phyloP scores from a whole-genome alignment of 192 early-diverging fungal genomes.

The Umbelopsis sp. region DNA sequence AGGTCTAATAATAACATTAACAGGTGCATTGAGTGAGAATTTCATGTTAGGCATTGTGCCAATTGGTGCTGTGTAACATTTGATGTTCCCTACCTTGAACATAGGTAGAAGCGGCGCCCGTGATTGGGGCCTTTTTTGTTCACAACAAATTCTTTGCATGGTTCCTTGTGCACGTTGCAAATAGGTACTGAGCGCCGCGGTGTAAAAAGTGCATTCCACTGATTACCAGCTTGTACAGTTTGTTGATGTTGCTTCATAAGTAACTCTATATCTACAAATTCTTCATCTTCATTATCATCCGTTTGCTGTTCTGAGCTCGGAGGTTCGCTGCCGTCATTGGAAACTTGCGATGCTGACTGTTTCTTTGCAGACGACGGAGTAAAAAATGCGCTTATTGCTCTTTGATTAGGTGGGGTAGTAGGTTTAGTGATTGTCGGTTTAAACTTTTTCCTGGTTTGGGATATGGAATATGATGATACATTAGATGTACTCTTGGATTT shows the following conservation, averaged over 20 bases:
- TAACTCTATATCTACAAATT: constrained; percentile 14
- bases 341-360: background rate
- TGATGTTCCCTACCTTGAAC: constrained; percentile 53
- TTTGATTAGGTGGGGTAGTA: too few species aligned
- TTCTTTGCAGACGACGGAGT: too few species aligned
- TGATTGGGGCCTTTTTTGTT: constrained; percentile 76
- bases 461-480: too few species aligned
- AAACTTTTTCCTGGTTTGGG: too few species aligned
- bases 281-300: constrained; percentile 5
- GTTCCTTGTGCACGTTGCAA: constrained; percentile 65
- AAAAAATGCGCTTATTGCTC: too few species aligned
- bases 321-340: background rate
- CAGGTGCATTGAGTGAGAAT: too few species aligned
- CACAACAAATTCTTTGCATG: constrained; percentile 64
- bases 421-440: too few species aligned
- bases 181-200: constrained; percentile 47
- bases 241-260: constrained; percentile 6
- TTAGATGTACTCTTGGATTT: too few species aligned
- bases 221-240: constrained; percentile 35
- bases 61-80: too few species aligned
- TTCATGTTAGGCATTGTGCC: constrained; percentile 9
- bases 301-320: background rate
- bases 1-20: background rate
- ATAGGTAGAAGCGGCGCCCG: constrained; percentile 68
- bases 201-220: constrained; percentile 64